Conservation (phyloP, 495 filamentous ascomycete genomes). For the Neurospora intermedia region DNA sequence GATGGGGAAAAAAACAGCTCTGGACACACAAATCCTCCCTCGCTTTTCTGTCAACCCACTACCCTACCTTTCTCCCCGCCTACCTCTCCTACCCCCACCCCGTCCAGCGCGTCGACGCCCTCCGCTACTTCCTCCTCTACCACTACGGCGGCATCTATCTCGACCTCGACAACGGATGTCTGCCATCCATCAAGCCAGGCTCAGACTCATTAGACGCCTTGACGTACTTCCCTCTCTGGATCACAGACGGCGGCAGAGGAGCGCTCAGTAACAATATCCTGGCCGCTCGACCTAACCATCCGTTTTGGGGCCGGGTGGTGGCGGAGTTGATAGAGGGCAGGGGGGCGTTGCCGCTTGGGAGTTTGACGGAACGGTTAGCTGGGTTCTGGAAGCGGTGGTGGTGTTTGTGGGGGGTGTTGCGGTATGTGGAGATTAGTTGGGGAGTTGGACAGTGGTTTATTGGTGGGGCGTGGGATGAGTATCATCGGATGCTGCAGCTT, state of each 20-base stretch:
- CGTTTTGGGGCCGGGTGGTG: slow-evolving; percentile 72
- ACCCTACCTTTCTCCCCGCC: slow-evolving; percentile 78
- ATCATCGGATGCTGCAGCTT: slow-evolving; percentile 24
- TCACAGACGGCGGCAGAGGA: slow-evolving; percentile 68
- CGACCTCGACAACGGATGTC: slow-evolving; percentile 68
- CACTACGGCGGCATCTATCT: slow-evolving; percentile 83
- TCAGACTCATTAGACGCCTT: slow-evolving; percentile 35
- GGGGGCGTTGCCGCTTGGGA: not conserved
- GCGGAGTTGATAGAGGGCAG: slow-evolving; percentile 48
- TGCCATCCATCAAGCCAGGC: not conserved
- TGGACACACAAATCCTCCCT: slow-evolving; percentile 74
- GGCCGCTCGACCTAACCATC: slow-evolving; percentile 68
- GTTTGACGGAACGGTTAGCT: not conserved
- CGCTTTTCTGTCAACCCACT: slow-evolving; percentile 63
- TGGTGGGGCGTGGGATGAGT: slow-evolving; percentile 76
- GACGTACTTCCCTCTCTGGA: slow-evolving; percentile 71
- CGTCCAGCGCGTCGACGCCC: slow-evolving; percentile 80
- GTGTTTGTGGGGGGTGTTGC: slow-evolving; percentile 29
- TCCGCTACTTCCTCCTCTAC: slow-evolving; percentile 77
- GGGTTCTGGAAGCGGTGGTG: not conserved
- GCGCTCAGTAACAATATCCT: slow-evolving; percentile 88
- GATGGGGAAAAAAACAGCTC: slow-evolving; percentile 43
- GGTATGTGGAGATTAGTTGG: slow-evolving; percentile 86
- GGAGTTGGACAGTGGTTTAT: slow-evolving; percentile 77
- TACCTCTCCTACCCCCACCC: slow-evolving; percentile 72